Evolutionary conservation across 768 basidiomycete species (phyloP).

Genomic region (Suillus placidus): DNA sequence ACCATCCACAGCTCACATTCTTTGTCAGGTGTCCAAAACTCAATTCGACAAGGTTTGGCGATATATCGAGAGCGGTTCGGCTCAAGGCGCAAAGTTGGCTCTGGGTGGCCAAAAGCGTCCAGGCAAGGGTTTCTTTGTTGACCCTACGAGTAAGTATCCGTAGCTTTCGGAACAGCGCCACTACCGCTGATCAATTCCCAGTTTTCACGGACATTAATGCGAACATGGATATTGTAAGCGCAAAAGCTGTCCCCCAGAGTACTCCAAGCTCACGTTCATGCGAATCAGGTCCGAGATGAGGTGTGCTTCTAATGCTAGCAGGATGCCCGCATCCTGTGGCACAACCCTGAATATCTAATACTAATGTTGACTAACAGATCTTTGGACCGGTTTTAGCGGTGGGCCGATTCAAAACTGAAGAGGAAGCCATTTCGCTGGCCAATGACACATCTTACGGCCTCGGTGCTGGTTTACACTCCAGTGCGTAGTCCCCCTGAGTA

Average conservation of each 20-base stretch:
- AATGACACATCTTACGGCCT: constrained; percentile 92
- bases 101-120: constrained; percentile 81
- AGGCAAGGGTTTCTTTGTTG: constrained; percentile 84
- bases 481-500: constrained; percentile 43
- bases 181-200: constrained; percentile 29
- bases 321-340: constrained; percentile 10
- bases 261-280: constrained; percentile 28
- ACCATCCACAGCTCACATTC: constrained; percentile 5
- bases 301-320: constrained; percentile 19
- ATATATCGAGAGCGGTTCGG: constrained; percentile 86
- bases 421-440: constrained; percentile 81
- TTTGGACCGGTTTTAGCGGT: constrained; percentile 93
- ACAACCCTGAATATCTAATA: constrained; percentile 10
- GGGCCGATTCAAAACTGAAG: constrained; percentile 82
- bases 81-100: constrained; percentile 76
- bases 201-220: constrained; percentile 82
- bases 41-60: constrained; percentile 87
- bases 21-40: constrained; percentile 69
- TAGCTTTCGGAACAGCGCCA: constrained; percentile 12
- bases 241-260: constrained; percentile 10
- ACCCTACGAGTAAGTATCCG: constrained; percentile 75
- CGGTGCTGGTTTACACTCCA: constrained; percentile 88
- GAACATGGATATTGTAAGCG: constrained; percentile 82
- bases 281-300: constrained; percentile 34
- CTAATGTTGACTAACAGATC: constrained; percentile 52